Conservation (phyloP, 1,284 basidiomycete genomes). For the Irpex rosettiformis region DNA sequence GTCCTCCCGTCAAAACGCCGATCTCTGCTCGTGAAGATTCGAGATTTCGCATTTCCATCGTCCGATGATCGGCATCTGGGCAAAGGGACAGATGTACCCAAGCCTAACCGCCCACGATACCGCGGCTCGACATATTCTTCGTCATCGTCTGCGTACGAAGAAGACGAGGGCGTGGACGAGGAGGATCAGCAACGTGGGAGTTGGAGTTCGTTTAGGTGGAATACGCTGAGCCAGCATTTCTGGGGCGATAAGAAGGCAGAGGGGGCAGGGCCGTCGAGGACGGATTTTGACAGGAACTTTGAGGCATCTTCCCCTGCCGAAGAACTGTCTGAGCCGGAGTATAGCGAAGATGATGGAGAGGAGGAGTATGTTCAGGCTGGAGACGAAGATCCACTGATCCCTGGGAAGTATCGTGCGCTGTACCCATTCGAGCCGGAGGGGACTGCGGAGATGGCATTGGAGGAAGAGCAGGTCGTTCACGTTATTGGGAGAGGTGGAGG, state of each 20-base stretch:
- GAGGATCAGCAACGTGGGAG: slow-evolving; percentile 29
- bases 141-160: slow-evolving; percentile 22
- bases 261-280: slow-evolving; percentile 34
- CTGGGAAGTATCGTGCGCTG: slow-evolving; percentile 68
- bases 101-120: slow-evolving; percentile 41
- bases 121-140: slow-evolving; percentile 29
- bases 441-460: slow-evolving; percentile 70
- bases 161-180: slow-evolving; percentile 24
- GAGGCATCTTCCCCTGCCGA: slow-evolving; percentile 27
- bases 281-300: slow-evolving; percentile 49
- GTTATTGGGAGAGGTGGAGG: slow-evolving; percentile 71
- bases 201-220: slow-evolving; percentile 43
- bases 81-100: slow-evolving; percentile 49
- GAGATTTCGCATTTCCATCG: slow-evolving; percentile 57
- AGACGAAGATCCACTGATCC: slow-evolving; percentile 42
- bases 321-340: slow-evolving; percentile 29
- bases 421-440: slow-evolving; percentile 73
- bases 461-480: slow-evolving; percentile 65
- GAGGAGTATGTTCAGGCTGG: slow-evolving; percentile 21
- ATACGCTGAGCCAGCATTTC: slow-evolving; percentile 35
- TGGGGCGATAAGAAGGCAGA: slow-evolving; percentile 23
- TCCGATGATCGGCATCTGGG: slow-evolving; percentile 54
- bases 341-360: slow-evolving; percentile 22
- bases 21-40: slow-evolving; percentile 44
- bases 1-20: slow-evolving; percentile 16